Evolutionary conservation across 2,329 filamentous ascomycete species (phyloP).

Genomic region (Periconia digitata): DNA sequence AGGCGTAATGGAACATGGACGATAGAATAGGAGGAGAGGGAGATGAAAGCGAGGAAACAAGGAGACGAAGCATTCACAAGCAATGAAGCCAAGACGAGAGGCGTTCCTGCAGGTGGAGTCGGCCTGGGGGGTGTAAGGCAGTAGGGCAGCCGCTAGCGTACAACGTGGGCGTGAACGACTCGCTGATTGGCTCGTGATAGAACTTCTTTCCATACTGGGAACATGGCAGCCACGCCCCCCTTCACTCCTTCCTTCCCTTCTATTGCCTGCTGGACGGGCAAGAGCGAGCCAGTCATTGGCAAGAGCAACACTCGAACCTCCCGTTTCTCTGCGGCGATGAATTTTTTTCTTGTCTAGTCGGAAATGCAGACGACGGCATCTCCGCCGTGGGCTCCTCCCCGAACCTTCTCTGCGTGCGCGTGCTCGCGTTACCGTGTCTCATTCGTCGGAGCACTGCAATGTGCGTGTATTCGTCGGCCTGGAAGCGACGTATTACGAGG

Average conservation of each 20-base stretch:
- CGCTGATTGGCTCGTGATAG: not conserved
- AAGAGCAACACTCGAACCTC: too few relatives aligned
- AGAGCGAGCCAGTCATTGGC: not conserved
- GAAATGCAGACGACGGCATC: not conserved
- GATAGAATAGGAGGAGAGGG: conserved; percentile 42
- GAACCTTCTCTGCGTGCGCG: not conserved
- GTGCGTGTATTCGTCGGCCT: not conserved
- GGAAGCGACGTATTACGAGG: not conserved
- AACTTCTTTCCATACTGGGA: too few relatives aligned
- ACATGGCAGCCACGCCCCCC: too few relatives aligned
- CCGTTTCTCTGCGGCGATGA: too few relatives aligned
- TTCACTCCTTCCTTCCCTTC: not conserved
- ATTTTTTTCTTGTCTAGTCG: too few relatives aligned
- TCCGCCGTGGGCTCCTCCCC: not conserved
- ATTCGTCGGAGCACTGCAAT: not conserved
- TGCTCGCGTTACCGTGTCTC: not conserved
- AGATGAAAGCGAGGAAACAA: conserved; percentile 15
- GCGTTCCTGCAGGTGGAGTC: not conserved
- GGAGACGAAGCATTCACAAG: conserved; percentile 1
- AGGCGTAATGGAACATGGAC: conserved; percentile 45
- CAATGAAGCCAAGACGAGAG: not conserved
- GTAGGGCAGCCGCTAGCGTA: conserved; percentile 54
- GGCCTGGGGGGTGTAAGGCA: too few relatives aligned
- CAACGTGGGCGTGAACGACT: not conserved
- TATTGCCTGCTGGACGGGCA: not conserved